A percentile compares a stretch with the other conserved stretches of the same genome.
phyloP scores from a whole-genome alignment of 2,329 filamentous ascomycete species.

The Fusarium neocosmosporiellum region DNA sequence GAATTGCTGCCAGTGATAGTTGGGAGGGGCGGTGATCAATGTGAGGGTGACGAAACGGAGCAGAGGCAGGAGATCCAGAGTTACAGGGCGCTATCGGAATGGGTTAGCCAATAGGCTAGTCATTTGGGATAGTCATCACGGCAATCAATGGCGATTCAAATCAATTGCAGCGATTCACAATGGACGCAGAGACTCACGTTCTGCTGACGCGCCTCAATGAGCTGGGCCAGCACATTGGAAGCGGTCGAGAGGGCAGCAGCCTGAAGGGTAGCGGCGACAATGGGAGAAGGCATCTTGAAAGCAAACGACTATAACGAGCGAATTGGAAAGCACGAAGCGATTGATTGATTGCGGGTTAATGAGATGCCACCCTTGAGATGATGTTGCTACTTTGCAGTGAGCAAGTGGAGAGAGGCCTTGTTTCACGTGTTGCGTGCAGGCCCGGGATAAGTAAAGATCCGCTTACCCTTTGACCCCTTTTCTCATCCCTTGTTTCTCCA shows the following conservation, averaged over 20 bases:
- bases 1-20: slow-evolving; percentile 68
- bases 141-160: neutral
- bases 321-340: neutral
- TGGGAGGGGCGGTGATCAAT: slow-evolving; percentile 65
- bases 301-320: slow-evolving; percentile 4
- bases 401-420: neutral
- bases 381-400: neutral
- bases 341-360: neutral
- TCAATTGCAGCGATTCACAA: neutral
- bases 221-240: slow-evolving; percentile 67
- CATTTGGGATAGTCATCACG: neutral
- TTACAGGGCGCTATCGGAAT: slow-evolving; percentile 48
- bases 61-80: slow-evolving; percentile 60
- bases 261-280: slow-evolving; percentile 65
- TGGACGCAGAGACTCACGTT: slow-evolving; percentile 46
- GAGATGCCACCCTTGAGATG: neutral
- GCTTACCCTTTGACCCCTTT: slow-evolving; percentile 1
- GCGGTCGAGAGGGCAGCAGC: slow-evolving; percentile 61
- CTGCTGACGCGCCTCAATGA: slow-evolving; percentile 61
- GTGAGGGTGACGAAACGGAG: slow-evolving; percentile 66
- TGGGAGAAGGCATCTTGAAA: slow-evolving; percentile 59
- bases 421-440: slow-evolving; percentile 6
- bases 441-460: slow-evolving; percentile 20
- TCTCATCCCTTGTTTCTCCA: neutral
- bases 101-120: neutral